Evolutionary conservation across 2,329 filamentous ascomycete genomes (phyloP).

Genomic region (Claviceps citrina): DNA sequence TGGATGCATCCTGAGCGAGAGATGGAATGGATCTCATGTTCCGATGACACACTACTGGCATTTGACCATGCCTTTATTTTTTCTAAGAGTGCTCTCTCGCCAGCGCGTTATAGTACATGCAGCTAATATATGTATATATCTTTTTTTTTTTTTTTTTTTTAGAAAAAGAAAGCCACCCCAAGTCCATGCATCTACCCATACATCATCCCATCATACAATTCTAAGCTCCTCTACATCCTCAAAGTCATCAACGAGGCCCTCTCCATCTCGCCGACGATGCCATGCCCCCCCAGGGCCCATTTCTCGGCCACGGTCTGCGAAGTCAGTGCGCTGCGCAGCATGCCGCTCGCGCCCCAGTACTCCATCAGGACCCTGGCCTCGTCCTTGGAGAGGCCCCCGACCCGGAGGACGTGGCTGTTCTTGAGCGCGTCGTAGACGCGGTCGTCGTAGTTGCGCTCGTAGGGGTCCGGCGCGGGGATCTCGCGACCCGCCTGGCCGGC

Average conservation of each 20-base stretch:
- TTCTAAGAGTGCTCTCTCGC: too few species aligned
- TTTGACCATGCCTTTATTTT: too few species aligned
- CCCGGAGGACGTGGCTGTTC: conserved; percentile 34
- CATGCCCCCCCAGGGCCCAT: conserved; percentile 69
- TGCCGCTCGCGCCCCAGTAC: conserved; percentile 80
- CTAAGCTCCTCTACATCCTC: conserved; percentile 22
- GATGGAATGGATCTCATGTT: too few species aligned
- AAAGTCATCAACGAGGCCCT: conserved; percentile 39
- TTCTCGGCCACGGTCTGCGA: conserved; percentile 61
- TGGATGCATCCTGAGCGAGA: too few species aligned
- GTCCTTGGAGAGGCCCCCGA: conserved; percentile 54
- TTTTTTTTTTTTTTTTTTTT: too few species aligned
- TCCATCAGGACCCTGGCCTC: conserved; percentile 75
- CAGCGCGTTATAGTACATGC: too few species aligned
- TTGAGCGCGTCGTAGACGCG: conserved; percentile 38
- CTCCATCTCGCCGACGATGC: conserved; percentile 76
- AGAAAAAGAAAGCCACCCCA: too few species aligned
- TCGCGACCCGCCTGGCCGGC: conserved; percentile 25
- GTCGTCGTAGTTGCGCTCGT: conserved; percentile 39
- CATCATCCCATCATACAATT: too few species aligned
- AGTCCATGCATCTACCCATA: too few species aligned
- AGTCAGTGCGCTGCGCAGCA: conserved; percentile 56
- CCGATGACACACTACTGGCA: too few species aligned
- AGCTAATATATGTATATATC: too few species aligned
- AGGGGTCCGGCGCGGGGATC: conserved; percentile 34